Evolutionary conservation across 176 grass and related monocot genomes (phyloP), one percentile per base, ranked within the genome.

Genomic region (Paspalum vaginatum): DNA sequence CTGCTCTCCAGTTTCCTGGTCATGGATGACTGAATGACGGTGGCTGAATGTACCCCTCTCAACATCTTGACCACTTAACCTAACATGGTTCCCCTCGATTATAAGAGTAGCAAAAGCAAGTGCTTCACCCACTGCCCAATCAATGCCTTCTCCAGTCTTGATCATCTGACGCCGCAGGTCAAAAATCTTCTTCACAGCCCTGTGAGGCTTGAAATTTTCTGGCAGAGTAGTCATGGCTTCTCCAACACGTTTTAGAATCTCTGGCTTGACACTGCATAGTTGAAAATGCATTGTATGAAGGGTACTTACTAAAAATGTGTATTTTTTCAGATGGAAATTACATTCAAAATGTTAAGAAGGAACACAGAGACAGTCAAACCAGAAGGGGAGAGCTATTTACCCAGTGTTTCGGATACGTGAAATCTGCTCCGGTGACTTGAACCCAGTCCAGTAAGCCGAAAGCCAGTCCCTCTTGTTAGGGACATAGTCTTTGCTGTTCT

Each of bases 31-130:
- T 47, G 96, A 37, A 88, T 99, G 96, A 1, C 93, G 90, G 70
- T 99, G 96, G 83, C 96, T 99, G 83, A 99, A 99, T 58, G 93
- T 95, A 77, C 96, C 96, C 75, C 96, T 99, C 84, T 99, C 96
- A 68, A 99, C 93, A 89, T 99, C 96, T 79, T 99, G 96, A 11
- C 96, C 96, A 65, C 96, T 99, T 86, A 99, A 79, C 75, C 96
- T 93, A 52, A 99, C 96, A 86, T 99, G 93, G 81, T 99, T 99
- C 14, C 96, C 96, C 87, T 99, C 96, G 49, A 86, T 65, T 69
- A 99, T 89, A 76, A 99, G 92, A 57, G 96, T 95, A 24, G 92
- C 93, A 86, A 95, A 99, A 70, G 93, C 93, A 82, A 99, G 93
- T 70, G 96, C 90, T 89, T 99, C 93, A 78, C 85, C 93, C 66